Evolutionary conservation across 179 eudicot species (phyloP).

Genomic region (Silene coronaria): DNA sequence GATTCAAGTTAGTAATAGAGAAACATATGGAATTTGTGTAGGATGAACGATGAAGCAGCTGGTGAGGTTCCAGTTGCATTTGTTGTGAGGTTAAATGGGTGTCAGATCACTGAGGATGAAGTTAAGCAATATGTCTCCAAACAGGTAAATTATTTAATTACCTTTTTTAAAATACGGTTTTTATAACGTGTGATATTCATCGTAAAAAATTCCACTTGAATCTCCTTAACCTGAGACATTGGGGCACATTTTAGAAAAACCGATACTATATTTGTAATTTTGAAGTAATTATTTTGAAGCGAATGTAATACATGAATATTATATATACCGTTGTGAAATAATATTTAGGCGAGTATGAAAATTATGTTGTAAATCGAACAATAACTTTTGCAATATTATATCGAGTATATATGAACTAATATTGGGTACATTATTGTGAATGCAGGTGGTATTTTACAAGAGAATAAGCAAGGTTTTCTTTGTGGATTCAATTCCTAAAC

Average conservation of each 20-base stretch:
- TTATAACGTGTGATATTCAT: too few relatives aligned
- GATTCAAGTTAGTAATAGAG: not conserved
- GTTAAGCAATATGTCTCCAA: constrained; percentile 47
- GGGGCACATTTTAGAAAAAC: too few relatives aligned
- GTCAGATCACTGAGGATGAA: constrained; percentile 46
- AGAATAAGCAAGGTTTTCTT: constrained; percentile 44
- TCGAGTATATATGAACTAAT: not conserved
- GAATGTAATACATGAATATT: too few relatives aligned
- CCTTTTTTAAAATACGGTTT: too few relatives aligned
- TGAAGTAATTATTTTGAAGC: too few relatives aligned
- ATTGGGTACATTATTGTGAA: not conserved
- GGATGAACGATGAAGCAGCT: constrained; percentile 61
- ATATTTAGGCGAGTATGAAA: too few relatives aligned
- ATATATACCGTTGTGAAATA: too few relatives aligned
- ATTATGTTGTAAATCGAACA: too few relatives aligned
- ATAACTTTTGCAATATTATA: too few relatives aligned
- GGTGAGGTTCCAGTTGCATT: constrained; percentile 71
- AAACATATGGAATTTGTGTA: constrained; percentile 10
- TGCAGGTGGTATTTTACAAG: constrained; percentile 64
- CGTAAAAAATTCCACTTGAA: too few relatives aligned
- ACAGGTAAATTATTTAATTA: constrained; percentile 45
- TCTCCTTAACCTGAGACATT: too few relatives aligned
- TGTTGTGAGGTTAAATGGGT: constrained; percentile 47
- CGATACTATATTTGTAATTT: too few relatives aligned
- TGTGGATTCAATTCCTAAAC: constrained; percentile 46